phyloP scores from a whole-genome alignment of 2,329 filamentous ascomycete species.

The Colletotrichum aenigma region DNA sequence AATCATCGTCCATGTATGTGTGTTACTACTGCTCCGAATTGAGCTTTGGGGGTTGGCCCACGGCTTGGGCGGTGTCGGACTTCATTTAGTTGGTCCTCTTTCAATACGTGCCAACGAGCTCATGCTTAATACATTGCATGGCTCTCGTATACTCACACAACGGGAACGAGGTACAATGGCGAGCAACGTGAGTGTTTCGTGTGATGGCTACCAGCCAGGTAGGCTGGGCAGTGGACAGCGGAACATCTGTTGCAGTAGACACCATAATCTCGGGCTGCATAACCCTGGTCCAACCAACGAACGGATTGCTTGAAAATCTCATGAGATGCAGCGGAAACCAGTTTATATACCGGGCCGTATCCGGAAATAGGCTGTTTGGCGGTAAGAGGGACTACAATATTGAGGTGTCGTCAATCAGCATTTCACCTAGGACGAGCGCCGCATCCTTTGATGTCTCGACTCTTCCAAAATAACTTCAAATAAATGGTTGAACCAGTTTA shows the following conservation, averaged over 20 bases:
- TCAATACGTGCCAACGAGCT: not conserved
- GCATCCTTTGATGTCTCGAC: not conserved
- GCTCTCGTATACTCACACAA: not conserved
- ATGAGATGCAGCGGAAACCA: rapidly evolving
- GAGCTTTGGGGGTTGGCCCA: not conserved
- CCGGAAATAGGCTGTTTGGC: not conserved
- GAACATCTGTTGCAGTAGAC: not conserved
- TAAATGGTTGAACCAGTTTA: not conserved
- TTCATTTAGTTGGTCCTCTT: not conserved
- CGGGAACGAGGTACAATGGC: not conserved
- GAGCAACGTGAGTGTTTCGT: not conserved
- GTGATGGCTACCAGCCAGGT: not conserved
- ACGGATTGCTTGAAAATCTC: rapidly evolving
- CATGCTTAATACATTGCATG: not conserved
- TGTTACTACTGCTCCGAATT: not conserved
- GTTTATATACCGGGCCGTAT: not conserved
- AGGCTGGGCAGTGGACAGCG: too few species aligned
- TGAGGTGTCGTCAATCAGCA: not conserved
- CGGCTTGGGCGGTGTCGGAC: not conserved
- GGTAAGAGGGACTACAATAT: not conserved
- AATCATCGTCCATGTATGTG: too few species aligned
- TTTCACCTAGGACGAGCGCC: not conserved
- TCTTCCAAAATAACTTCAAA: not conserved
- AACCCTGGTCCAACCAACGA: rapidly evolving
- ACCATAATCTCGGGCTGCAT: not conserved